phyloP scores from a whole-genome alignment of 129 eudicot genomes.

The Flaveria brownii region DNA sequence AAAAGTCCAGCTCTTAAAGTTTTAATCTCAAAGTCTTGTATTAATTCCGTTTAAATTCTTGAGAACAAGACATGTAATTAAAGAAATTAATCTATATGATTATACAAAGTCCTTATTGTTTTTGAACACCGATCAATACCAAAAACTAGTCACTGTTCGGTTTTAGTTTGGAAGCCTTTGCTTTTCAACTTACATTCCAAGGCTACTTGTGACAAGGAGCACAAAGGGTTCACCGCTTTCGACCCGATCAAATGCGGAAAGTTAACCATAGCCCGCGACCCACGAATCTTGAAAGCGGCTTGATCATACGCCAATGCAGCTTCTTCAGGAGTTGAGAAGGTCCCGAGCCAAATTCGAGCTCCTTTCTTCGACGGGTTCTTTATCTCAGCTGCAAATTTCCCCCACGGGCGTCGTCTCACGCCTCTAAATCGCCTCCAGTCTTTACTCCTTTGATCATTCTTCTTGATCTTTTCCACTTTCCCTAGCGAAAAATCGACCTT shows the following conservation, averaged over 20 bases:
- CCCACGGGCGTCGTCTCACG: slow-evolving; percentile 45
- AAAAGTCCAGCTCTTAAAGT: too few relatives aligned
- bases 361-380: slow-evolving; percentile 45
- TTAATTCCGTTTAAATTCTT: slow-evolving; percentile 10
- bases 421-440: slow-evolving; percentile 43
- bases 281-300: slow-evolving; percentile 47
- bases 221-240: slow-evolving; percentile 29
- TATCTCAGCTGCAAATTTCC: slow-evolving; percentile 49
- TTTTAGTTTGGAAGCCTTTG: slow-evolving; percentile 34
- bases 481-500: slow-evolving; percentile 37
- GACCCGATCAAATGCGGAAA: slow-evolving; percentile 44
- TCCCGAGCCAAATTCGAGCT: slow-evolving; percentile 43
- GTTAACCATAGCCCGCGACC: slow-evolving; percentile 47
- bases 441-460: slow-evolving; percentile 30
- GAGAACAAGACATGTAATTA: slow-evolving; percentile 21
- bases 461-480: slow-evolving; percentile 32
- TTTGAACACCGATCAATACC: neutral
- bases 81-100: slow-evolving; percentile 20
- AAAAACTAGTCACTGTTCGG: slow-evolving; percentile 24
- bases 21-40: slow-evolving; percentile 20
- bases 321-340: slow-evolving; percentile 39
- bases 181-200: slow-evolving; percentile 44
- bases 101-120: slow-evolving; percentile 34
- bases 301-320: slow-evolving; percentile 45
- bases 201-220: slow-evolving; percentile 42